Percentiles rank a stretch among this genome's conserved stretches.
phyloP scores from a whole-genome alignment of 768 basidiomycete species.

The Rhodocollybia butyracea region DNA sequence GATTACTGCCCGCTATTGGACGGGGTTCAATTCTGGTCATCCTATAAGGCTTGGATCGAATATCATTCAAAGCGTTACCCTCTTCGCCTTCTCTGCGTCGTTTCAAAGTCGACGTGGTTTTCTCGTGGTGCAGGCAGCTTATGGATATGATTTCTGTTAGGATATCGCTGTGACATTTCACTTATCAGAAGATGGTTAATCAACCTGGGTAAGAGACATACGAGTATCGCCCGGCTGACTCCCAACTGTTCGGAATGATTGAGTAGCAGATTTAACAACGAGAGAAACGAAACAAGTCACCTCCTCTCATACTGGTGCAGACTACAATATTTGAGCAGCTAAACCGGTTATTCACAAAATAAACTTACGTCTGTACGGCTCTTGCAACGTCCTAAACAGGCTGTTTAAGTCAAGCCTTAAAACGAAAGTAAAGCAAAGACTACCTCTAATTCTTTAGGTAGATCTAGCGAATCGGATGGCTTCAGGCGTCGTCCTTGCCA shows the following conservation, averaged over 20 bases:
- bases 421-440: too few species aligned
- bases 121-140: background rate
- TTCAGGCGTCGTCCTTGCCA: background rate
- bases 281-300: background rate
- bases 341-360: too few species aligned
- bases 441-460: too few species aligned
- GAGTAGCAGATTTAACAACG: background rate
- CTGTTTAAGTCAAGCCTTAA: too few species aligned
- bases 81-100: background rate
- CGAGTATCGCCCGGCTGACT: background rate
- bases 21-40: too few species aligned
- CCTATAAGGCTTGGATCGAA: too few species aligned
- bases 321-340: too few species aligned
- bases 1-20: background rate
- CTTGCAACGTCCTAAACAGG: too few species aligned
- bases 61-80: too few species aligned
- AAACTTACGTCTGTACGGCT: too few species aligned
- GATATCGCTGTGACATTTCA: slow-evolving; percentile 4
- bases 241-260: background rate
- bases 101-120: background rate
- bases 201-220: too few species aligned
- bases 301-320: background rate
- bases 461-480: too few species aligned
- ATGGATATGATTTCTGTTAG: background rate
- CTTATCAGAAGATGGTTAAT: background rate